Percentiles rank a stretch among this genome's conserved stretches.
Conservation (phyloP, 371 early-diverging fungal species). For the Blakeslea trispora region DNA sequence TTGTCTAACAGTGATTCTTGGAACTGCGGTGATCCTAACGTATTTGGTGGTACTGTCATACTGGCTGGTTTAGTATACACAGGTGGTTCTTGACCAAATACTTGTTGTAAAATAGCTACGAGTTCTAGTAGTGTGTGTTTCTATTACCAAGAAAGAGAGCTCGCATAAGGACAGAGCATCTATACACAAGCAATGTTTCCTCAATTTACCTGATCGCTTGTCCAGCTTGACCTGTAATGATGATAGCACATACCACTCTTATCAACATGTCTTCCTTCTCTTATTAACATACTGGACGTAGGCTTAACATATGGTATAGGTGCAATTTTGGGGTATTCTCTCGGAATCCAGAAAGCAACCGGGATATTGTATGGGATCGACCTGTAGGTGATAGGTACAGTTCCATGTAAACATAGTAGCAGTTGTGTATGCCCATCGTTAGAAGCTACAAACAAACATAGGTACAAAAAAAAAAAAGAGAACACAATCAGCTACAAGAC, state of each 20-base stretch:
- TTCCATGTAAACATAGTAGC: slow-evolving; percentile 82
- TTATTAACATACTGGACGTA: slow-evolving; percentile 84
- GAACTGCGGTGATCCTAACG: slow-evolving; percentile 27
- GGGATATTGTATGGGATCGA: slow-evolving; percentile 91
- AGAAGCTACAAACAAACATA: slow-evolving; percentile 41
- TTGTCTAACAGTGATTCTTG: slow-evolving; percentile 24
- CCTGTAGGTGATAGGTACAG: slow-evolving; percentile 83
- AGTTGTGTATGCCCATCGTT: slow-evolving; percentile 75
- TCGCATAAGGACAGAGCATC: no score
- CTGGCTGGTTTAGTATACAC: slow-evolving; percentile 70
- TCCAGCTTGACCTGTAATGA: slow-evolving; percentile 70
- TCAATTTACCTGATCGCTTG: slow-evolving; percentile 42
- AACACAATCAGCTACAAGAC: not conserved
- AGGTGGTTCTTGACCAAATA: slow-evolving; percentile 80
- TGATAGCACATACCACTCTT: slow-evolving; percentile 82
- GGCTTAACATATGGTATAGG: slow-evolving; percentile 89
- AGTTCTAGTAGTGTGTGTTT: slow-evolving; percentile 65
- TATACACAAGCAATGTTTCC: no score
- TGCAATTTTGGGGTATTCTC: slow-evolving; percentile 75
- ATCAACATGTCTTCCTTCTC: slow-evolving; percentile 83
- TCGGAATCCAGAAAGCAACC: slow-evolving; percentile 86
- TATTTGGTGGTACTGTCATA: slow-evolving; percentile 12
- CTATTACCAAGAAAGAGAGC: no score
- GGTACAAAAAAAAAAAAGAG: not conserved
- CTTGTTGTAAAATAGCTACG: slow-evolving; percentile 66